These are phyloP conservation scores for Lojkania enalia DNA, from an alignment of 2,329 filamentous ascomycete species.

Conservation along the genomic window DNA sequence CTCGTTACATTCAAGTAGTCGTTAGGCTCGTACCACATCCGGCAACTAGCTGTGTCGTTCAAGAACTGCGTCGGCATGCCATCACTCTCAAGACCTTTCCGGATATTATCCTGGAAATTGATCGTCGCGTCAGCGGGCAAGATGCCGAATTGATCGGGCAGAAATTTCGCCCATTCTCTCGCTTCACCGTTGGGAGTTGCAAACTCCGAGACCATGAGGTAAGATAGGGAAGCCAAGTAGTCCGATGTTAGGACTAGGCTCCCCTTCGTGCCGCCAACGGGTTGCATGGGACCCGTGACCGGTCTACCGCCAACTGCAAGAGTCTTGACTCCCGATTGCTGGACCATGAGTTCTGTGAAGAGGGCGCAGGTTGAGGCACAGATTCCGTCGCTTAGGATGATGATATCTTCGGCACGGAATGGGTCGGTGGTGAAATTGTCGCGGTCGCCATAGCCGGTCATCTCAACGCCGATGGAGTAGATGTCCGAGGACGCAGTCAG, in stretches of 20 bases:
- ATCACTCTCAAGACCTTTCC: constrained; percentile 32
- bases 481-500: constrained; percentile 34
- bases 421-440: constrained; percentile 35
- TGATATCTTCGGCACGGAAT: constrained; percentile 44
- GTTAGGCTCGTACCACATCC: constrained; percentile 60
- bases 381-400: constrained; percentile 50
- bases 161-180: constrained; percentile 23
- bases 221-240: constrained; percentile 27
- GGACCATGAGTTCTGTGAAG: constrained; percentile 52
- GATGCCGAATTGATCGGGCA: constrained; percentile 33
- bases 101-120: constrained; percentile 47
- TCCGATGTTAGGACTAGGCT: constrained; percentile 36
- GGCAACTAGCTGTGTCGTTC: constrained; percentile 63
- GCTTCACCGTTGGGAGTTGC: constrained; percentile 17
- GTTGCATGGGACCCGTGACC: constrained; percentile 45
- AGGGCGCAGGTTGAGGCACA: constrained; percentile 52
- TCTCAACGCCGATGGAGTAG: constrained; percentile 30
- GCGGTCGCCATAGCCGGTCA: constrained; percentile 34
- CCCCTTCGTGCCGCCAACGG: constrained; percentile 52
- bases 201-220: constrained; percentile 24
- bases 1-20: constrained; percentile 57
- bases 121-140: constrained; percentile 27
- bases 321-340: constrained; percentile 48
- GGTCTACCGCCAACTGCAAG: constrained; percentile 50
- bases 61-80: constrained; percentile 61